Percentiles rank a stretch among this genome's conserved stretches.
These are phyloP conservation scores for Turritis glabra DNA, from an alignment of 345 rosid genomes.

Conservation along the genomic window DNA sequence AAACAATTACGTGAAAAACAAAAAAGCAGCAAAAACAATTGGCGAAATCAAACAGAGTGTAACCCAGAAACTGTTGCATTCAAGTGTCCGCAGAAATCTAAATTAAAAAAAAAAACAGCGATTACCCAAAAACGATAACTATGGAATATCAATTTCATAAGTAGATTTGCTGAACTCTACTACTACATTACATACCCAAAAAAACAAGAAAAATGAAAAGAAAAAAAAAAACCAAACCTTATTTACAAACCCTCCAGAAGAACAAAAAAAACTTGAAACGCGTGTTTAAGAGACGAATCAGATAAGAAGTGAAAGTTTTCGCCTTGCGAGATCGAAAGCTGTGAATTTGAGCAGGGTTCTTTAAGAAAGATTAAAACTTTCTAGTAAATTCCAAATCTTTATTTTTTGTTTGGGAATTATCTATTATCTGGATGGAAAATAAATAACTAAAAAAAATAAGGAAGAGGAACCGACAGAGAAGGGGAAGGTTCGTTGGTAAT, in stretches of 20 bases:
- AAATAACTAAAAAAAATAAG: background rate
- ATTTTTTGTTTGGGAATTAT: background rate
- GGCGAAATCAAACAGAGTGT: conserved; percentile 26
- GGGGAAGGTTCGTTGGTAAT: conserved; percentile 9
- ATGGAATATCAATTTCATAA: background rate
- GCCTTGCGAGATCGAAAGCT: background rate
- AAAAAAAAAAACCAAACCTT: background rate
- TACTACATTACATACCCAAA: background rate
- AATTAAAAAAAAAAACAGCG: background rate
- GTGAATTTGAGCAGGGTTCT: background rate
- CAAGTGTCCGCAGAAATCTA: background rate
- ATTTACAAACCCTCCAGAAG: background rate
- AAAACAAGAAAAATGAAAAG: background rate
- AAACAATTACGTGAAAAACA: background rate
- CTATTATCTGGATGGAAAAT: background rate
- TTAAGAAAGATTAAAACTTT: background rate
- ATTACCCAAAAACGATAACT: background rate
- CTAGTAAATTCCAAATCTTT: background rate
- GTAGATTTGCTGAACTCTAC: background rate
- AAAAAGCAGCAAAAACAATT: background rate
- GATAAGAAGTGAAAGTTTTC: conserved; percentile 9
- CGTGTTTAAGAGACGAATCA: background rate
- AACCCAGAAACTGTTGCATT: conserved; percentile 34
- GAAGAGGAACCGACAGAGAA: conserved; percentile 33
- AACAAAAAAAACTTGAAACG: background rate